Conservation (phyloP, 2,329 filamentous ascomycete genomes). For the Metarhizium brunneum region DNA sequence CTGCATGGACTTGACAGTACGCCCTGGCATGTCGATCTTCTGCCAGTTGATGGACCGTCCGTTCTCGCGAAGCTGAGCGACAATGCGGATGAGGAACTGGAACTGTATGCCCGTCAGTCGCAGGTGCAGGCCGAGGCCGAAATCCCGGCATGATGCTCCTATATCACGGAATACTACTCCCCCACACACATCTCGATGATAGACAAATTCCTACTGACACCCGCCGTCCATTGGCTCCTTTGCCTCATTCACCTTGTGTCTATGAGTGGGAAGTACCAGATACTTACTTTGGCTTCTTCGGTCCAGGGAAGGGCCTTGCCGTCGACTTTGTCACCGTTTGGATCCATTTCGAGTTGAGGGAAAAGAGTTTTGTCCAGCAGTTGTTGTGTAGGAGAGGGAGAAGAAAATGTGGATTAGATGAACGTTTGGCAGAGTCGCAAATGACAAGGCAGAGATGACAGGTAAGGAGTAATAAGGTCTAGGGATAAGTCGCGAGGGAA, state of each 20-base stretch:
- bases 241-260: background rate
- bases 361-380: background rate
- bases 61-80: constrained; percentile 22
- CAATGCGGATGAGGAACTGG: constrained; percentile 26
- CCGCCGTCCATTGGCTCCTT: background rate
- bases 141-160: background rate
- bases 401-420: background rate
- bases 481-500: background rate
- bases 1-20: constrained; percentile 28
- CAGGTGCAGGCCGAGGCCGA: background rate
- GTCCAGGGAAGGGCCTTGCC: constrained; percentile 23
- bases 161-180: too few species aligned
- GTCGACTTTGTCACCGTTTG: constrained; percentile 6
- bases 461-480: background rate
- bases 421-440: background rate
- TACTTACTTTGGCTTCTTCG: constrained; percentile 25
- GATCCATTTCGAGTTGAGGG: constrained; percentile 14
- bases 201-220: too few species aligned
- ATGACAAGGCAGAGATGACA: background rate
- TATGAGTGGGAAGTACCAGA: background rate
- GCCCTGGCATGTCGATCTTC: constrained; percentile 24
- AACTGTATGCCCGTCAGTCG: constrained; percentile 13
- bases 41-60: constrained; percentile 26
- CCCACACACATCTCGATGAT: too few species aligned
- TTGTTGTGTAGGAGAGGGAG: background rate